Evolutionary conservation across 2,329 filamentous ascomycete species (phyloP).

Genomic region (Paraphaeosphaeria sporulosa): DNA sequence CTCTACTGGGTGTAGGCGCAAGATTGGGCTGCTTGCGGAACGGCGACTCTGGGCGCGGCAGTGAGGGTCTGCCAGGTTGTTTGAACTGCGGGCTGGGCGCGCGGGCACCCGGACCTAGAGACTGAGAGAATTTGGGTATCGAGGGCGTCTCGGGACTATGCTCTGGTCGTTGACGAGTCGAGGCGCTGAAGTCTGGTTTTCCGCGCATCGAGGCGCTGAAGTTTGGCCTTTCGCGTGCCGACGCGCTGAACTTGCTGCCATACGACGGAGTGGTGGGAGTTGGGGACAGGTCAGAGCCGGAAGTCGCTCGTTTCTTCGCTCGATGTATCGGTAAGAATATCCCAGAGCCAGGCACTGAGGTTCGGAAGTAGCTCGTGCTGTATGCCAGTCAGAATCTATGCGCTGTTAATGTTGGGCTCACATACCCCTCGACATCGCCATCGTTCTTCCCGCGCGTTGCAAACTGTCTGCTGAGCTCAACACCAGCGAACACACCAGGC

Average conservation of each 20-base stretch:
- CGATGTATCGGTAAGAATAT: conserved; percentile 93
- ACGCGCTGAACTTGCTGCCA: conserved; percentile 62
- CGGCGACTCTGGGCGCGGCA: conserved; percentile 90
- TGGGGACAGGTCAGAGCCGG: conserved; percentile 64
- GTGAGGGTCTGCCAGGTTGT: conserved; percentile 73
- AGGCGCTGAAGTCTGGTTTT: conserved; percentile 58
- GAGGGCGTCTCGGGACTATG: conserved; percentile 61
- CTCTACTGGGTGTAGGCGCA: conserved; percentile 60
- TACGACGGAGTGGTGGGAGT: conserved; percentile 74
- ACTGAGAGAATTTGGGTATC: conserved; percentile 85
- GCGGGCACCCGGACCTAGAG: conserved; percentile 75
- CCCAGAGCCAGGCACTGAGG: conserved; percentile 78
- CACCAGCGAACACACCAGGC: conserved; percentile 88
- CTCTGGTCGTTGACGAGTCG: conserved; percentile 58
- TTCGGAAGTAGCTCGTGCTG: conserved; percentile 78
- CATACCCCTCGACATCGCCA: conserved; percentile 93
- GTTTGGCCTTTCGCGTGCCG: conserved; percentile 58
- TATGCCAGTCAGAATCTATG: conserved; percentile 17
- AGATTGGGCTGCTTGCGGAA: conserved; percentile 64
- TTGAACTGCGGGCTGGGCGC: conserved; percentile 76
- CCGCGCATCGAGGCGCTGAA: conserved; percentile 56
- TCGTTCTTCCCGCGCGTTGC: conserved; percentile 90
- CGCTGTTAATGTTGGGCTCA: conserved; percentile 3
- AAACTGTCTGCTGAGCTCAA: conserved; percentile 85
- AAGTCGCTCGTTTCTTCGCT: conserved; percentile 72